Conservation (phyloP, 2,329 filamentous ascomycete species). For the Calcarisporium arbuscula region DNA sequence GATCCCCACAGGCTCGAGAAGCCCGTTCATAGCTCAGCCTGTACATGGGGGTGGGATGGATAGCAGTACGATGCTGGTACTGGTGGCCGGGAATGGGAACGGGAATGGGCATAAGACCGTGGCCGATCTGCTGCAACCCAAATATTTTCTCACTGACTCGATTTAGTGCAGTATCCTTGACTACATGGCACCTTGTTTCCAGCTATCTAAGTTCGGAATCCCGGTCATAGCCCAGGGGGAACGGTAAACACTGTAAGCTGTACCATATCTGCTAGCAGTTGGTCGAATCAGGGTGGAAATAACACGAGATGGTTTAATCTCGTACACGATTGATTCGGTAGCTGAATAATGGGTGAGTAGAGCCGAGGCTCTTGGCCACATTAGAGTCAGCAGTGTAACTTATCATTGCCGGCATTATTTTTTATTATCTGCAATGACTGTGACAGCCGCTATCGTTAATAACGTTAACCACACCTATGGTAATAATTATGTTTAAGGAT, state of each 20-base stretch:
- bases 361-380: too few relatives aligned
- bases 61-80: not conserved
- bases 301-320: slow-evolving; percentile 1
- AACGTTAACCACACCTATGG: too few relatives aligned
- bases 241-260: not conserved
- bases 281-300: slow-evolving; percentile 1
- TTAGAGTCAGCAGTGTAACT: too few relatives aligned
- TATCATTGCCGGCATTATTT: too few relatives aligned
- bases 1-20: not conserved
- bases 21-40: not conserved
- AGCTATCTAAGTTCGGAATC: not conserved
- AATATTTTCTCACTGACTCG: slow-evolving; percentile 1
- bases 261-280: not conserved
- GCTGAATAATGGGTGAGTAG: not conserved
- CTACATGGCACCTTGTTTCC: slow-evolving; percentile 1
- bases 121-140: too few relatives aligned
- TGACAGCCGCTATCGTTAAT: too few relatives aligned
- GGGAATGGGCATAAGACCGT: too few relatives aligned
- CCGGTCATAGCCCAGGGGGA: not conserved
- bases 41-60: not conserved
- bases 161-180: slow-evolving; percentile 1
- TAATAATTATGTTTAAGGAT: too few relatives aligned
- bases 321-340: slow-evolving; percentile 1
- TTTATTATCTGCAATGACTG: too few relatives aligned
- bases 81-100: not conserved